Percentiles rank a stretch among this genome's conserved stretches.
Conservation (phyloP, 164 flowering plant genomes). For the Liquidambar formosana region DNA sequence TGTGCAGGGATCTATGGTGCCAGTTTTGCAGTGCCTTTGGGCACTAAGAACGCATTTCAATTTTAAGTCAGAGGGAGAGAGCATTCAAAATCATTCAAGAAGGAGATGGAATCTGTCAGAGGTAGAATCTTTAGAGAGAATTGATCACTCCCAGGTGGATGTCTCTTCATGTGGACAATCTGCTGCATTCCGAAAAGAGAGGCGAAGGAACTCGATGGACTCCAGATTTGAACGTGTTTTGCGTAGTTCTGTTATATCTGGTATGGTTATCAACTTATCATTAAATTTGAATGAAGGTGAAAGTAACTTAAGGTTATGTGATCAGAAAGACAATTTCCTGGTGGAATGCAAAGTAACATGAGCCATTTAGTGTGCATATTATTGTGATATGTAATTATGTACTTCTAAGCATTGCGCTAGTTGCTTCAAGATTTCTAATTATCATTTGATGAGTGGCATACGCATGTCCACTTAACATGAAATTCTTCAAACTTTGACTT, state of each 20-base stretch:
- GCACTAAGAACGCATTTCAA: conserved; percentile 38
- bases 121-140: conserved; percentile 23
- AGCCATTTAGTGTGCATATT: neutral
- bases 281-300: neutral
- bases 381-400: neutral
- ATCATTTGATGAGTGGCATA: neutral
- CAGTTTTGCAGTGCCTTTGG: conserved; percentile 63
- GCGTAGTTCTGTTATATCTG: conserved; percentile 27
- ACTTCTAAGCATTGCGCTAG: neutral
- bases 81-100: conserved; percentile 26
- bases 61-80: conserved; percentile 25
- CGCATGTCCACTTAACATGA: neutral
- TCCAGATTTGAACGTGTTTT: conserved; percentile 27
- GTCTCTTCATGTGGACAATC: conserved; percentile 19
- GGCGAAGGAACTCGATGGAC: conserved; percentile 21
- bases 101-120: conserved; percentile 39
- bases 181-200: conserved; percentile 27
- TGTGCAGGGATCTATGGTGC: conserved; percentile 68
- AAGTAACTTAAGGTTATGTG: neutral
- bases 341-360: neutral
- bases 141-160: conserved; percentile 21
- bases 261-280: conserved; percentile 17
- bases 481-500: too few relatives aligned
- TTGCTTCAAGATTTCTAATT: neutral
- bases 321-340: neutral